These are phyloP conservation scores for Prillingera fragicola DNA, from an alignment of 1,284 basidiomycete genomes.

Conservation along the genomic window DNA sequence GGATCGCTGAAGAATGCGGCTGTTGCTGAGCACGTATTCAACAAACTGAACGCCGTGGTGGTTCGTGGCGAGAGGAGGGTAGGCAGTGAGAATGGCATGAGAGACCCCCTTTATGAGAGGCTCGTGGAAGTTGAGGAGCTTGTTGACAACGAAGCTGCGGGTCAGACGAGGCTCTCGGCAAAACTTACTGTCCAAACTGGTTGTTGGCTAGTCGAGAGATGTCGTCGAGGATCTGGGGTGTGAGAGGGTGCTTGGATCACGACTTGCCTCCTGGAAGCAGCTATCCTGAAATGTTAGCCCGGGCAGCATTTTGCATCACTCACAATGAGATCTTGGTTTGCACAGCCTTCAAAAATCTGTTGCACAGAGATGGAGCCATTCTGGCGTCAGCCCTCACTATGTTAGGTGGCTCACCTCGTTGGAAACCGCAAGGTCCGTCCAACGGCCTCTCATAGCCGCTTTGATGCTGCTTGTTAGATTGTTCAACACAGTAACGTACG, in stretches of 20 bases:
- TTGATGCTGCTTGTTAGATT: slow-evolving; percentile 27
- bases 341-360: slow-evolving; percentile 43
- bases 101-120: slow-evolving; percentile 22
- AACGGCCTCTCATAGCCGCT: slow-evolving; percentile 30
- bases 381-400: slow-evolving; percentile 16
- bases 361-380: slow-evolving; percentile 44
- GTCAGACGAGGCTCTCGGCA: background rate
- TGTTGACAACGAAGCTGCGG: slow-evolving; percentile 39
- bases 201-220: slow-evolving; percentile 40
- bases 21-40: slow-evolving; percentile 33
- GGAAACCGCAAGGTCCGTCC: slow-evolving; percentile 36
- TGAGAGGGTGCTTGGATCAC: background rate
- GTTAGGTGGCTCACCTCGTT: slow-evolving; percentile 28
- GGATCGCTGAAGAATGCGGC: slow-evolving; percentile 16
- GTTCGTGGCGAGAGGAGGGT: slow-evolving; percentile 41
- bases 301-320: background rate
- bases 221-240: slow-evolving; percentile 31
- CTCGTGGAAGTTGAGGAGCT: slow-evolving; percentile 32
- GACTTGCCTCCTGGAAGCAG: slow-evolving; percentile 35
- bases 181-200: slow-evolving; percentile 41
- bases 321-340: slow-evolving; percentile 36
- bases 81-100: slow-evolving; percentile 34
- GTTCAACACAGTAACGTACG: slow-evolving; percentile 14
- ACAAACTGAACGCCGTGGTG: slow-evolving; percentile 44
- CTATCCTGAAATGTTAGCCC: slow-evolving; percentile 23